phyloP scores from a whole-genome alignment of 2,329 filamentous ascomycete species.

The Ambrosiella beaveri region DNA sequence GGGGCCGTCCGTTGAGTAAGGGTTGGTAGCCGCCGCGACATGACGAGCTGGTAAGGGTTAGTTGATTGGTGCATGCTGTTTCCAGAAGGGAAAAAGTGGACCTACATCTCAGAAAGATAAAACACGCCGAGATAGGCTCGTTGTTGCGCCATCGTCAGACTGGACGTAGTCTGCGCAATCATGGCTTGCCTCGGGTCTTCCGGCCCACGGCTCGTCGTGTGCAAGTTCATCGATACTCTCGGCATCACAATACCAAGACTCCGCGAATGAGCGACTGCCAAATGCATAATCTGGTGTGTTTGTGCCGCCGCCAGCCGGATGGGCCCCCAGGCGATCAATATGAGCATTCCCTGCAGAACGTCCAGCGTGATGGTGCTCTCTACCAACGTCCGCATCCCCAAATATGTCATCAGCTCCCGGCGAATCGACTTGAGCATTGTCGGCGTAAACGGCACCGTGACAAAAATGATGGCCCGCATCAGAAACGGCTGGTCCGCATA shows the following conservation, averaged over 20 bases:
- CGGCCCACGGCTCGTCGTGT: conserved; percentile 9
- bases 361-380: conserved; percentile 26
- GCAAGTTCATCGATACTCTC: conserved; percentile 15
- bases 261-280: conserved; percentile 26
- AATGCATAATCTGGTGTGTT: conserved; percentile 19
- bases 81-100: not conserved
- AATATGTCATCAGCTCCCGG: conserved; percentile 25
- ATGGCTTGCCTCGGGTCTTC: conserved; percentile 12
- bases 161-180: conserved; percentile 8
- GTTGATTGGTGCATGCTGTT: not conserved
- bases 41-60: conserved; percentile 6
- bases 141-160: conserved; percentile 20
- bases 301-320: conserved; percentile 7
- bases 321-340: conserved; percentile 28
- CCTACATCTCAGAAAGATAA: conserved; percentile 24
- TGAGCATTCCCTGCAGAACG: conserved; percentile 28
- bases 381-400: conserved; percentile 26
- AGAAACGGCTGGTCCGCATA: conserved; percentile 22
- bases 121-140: conserved; percentile 24
- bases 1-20: conserved; percentile 8
- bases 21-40: conserved; percentile 11
- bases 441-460: conserved; percentile 19
- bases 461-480: conserved; percentile 24
- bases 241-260: conserved; percentile 21
- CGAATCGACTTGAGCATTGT: conserved; percentile 23